A percentile compares a stretch with the other conserved stretches of the same genome.
These are phyloP conservation scores for Codiaeum variegatum DNA, from an alignment of 441 rosid species.

Conservation along the genomic window DNA sequence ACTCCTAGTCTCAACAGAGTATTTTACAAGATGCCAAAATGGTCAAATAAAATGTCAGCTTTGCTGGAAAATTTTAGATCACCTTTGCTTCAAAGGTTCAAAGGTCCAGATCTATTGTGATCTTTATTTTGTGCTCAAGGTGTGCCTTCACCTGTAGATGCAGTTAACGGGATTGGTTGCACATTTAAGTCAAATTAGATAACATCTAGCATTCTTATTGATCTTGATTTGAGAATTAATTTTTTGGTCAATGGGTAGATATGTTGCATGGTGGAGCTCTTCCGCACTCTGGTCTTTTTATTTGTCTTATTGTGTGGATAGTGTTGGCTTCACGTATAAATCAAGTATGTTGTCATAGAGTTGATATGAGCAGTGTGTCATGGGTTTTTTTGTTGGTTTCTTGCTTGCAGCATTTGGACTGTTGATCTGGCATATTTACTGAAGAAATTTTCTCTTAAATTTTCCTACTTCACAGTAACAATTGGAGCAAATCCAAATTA, in stretches of 20 bases:
- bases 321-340: neutral
- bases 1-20: neutral
- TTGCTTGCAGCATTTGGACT: slow-evolving; percentile 80
- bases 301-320: neutral
- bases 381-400: slow-evolving; percentile 20
- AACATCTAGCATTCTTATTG: neutral
- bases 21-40: neutral
- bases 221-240: too few species aligned
- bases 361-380: slow-evolving; percentile 3
- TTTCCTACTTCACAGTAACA: slow-evolving; percentile 84
- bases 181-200: neutral
- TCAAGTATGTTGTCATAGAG: neutral
- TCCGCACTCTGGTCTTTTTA: neutral
- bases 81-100: neutral
- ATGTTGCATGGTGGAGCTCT: neutral
- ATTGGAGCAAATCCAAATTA: slow-evolving; percentile 87
- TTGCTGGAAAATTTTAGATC: neutral
- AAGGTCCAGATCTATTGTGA: neutral
- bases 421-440: slow-evolving; percentile 84
- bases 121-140: neutral
- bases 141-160: neutral
- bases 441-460: slow-evolving; percentile 65
- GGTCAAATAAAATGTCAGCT: neutral
- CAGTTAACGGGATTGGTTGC: neutral
- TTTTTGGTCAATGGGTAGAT: neutral